Percentiles rank a stretch among this genome's conserved stretches.
phyloP scores from a whole-genome alignment of 495 filamentous ascomycete species.

The Xylaria scruposa region DNA sequence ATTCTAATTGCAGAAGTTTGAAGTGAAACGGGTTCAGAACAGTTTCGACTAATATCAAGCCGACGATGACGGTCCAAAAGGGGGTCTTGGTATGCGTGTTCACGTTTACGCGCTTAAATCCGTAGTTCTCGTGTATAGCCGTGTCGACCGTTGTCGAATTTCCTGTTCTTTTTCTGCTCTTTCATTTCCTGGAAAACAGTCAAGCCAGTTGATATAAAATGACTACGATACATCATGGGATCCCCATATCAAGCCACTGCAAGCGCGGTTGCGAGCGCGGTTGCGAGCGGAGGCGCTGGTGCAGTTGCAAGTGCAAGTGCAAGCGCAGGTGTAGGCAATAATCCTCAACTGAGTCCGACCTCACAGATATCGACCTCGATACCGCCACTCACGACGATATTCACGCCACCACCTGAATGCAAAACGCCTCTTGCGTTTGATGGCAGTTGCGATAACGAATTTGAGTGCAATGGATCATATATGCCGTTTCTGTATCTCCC shows the following conservation, averaged over 20 bases:
- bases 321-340: background rate
- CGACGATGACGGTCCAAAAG: background rate
- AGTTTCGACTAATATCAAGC: constrained; percentile 13
- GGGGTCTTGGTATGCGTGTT: background rate
- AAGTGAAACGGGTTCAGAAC: constrained; percentile 21
- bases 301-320: background rate
- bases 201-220: background rate
- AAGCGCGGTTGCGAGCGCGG: background rate
- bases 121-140: background rate
- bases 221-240: constrained; percentile 10
- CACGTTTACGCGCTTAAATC: background rate
- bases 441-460: background rate
- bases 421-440: background rate
- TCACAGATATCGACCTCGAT: background rate
- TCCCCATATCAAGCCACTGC: background rate
- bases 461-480: constrained; percentile 9
- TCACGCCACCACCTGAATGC: constrained; percentile 7
- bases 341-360: background rate
- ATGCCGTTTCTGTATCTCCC: background rate
- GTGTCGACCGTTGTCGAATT: background rate
- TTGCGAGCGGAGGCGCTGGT: too few species aligned
- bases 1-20: background rate
- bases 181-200: background rate
- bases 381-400: constrained; percentile 9
- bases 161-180: background rate